Percentiles rank a stretch among this genome's conserved stretches.
phyloP scores from a whole-genome alignment of 169 alveolate genomes.

The Eimeria acervulina region DNA sequence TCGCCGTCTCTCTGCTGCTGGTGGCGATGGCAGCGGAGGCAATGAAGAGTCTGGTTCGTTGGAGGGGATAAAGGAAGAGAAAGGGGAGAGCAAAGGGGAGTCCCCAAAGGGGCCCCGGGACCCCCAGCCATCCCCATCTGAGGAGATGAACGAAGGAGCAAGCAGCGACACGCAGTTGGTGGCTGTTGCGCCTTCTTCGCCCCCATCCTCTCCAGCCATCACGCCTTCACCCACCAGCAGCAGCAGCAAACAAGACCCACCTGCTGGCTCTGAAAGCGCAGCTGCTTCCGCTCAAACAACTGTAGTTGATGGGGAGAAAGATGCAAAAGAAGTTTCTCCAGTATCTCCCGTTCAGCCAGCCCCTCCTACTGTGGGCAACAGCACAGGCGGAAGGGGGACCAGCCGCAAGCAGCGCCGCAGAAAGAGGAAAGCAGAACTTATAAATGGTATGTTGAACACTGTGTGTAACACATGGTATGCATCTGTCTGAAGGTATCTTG shows the following conservation, averaged over 20 bases:
- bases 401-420: constrained; percentile 30
- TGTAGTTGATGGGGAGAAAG: neutral
- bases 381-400: constrained; percentile 19
- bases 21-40: neutral
- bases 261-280: neutral
- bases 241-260: neutral
- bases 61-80: neutral
- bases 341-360: neutral
- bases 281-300: neutral
- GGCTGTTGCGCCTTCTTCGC: neutral
- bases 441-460: neutral
- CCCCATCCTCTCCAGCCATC: neutral
- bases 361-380: neutral
- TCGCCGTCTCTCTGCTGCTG: constrained; percentile 30
- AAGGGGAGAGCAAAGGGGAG: neutral
- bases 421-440: neutral
- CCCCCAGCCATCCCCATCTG: neutral
- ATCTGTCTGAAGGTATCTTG: no score
- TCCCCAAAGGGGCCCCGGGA: neutral
- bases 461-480: neutral
- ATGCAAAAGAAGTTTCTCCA: neutral
- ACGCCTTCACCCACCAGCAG: neutral
- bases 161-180: neutral
- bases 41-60: neutral
- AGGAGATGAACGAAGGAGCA: neutral